Evolutionary conservation across 2,329 filamentous ascomycete species (phyloP).

Genomic region (Nigrograna mackinnonii): DNA sequence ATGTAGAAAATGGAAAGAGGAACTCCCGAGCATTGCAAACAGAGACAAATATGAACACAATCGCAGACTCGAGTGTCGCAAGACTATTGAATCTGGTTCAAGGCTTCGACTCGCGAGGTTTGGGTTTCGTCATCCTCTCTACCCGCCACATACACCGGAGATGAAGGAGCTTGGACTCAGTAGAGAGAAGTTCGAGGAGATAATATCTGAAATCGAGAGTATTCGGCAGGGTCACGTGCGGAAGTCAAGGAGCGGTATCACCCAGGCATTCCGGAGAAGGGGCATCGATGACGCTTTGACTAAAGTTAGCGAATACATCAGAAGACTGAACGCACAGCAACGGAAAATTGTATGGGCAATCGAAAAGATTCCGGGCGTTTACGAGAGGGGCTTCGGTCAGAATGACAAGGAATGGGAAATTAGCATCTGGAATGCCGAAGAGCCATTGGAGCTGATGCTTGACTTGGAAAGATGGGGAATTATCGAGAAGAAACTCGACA

Average conservation of each 20-base stretch:
- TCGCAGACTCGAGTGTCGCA: constrained; percentile 24
- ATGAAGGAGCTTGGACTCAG: constrained; percentile 25
- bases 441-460: constrained; percentile 23
- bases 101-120: constrained; percentile 24
- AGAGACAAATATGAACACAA: constrained; percentile 26
- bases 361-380: constrained; percentile 25
- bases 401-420: constrained; percentile 27
- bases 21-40: constrained; percentile 16
- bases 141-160: constrained; percentile 26
- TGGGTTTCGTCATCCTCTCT: constrained; percentile 22
- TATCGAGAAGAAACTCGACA: constrained; percentile 20
- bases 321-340: constrained; percentile 19
- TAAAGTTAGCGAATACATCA: constrained; percentile 22
- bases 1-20: constrained; percentile 12
- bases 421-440: constrained; percentile 25
- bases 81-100: constrained; percentile 21
- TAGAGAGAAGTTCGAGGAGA: constrained; percentile 13
- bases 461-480: constrained; percentile 26
- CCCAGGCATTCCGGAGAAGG: constrained; percentile 13
- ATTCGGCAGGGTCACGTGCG: too few species aligned
- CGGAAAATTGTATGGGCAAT: constrained; percentile 26
- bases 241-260: background rate
- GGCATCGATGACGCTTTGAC: constrained; percentile 16
- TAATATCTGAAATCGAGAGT: constrained; percentile 18
- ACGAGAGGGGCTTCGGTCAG: constrained; percentile 14